These are phyloP conservation scores for Takakia lepidozioides DNA, from an alignment of 225 moss, liverwort and hornwort genomes.

Conservation along the genomic window DNA sequence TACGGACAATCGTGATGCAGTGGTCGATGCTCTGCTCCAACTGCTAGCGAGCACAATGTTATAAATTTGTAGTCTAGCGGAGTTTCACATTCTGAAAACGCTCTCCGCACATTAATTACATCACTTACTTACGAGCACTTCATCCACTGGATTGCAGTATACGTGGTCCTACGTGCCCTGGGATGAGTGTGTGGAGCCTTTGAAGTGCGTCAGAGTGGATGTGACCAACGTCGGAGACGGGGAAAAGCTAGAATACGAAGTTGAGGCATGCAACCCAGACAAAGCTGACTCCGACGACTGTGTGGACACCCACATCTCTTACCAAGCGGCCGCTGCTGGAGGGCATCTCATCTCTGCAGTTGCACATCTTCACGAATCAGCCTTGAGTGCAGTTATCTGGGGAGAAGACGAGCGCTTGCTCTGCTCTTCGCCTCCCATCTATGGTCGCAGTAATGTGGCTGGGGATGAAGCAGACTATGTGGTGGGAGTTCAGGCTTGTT, in stretches of 20 bases:
- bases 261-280: conserved; percentile 3
- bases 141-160: too few species aligned
- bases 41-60: too few species aligned
- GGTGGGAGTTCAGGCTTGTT: conserved; percentile 9
- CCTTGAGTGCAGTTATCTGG: conserved; percentile 10
- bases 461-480: conserved; percentile 12
- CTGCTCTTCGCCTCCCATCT: conserved; percentile 8
- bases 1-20: too few species aligned
- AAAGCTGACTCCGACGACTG: conserved; percentile 5
- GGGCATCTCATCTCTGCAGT: conserved; percentile 12
- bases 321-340: conserved; percentile 1
- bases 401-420: conserved; percentile 4
- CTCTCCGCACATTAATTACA: too few species aligned
- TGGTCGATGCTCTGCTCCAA: too few species aligned
- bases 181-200: conserved; percentile 9
- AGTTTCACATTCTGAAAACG: too few species aligned
- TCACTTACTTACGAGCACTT: too few species aligned
- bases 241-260: conserved; percentile 9
- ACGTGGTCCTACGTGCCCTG: conserved; percentile 4
- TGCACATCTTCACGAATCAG: conserved; percentile 8
- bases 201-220: conserved; percentile 10
- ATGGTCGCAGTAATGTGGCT: conserved; percentile 1
- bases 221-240: conserved; percentile 10
- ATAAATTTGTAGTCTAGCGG: too few species aligned
- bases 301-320: conserved; percentile 7